These are phyloP conservation scores for Phialocephala sp. DNA, from an alignment of 2,329 filamentous ascomycete species.

Conservation along the genomic window DNA sequence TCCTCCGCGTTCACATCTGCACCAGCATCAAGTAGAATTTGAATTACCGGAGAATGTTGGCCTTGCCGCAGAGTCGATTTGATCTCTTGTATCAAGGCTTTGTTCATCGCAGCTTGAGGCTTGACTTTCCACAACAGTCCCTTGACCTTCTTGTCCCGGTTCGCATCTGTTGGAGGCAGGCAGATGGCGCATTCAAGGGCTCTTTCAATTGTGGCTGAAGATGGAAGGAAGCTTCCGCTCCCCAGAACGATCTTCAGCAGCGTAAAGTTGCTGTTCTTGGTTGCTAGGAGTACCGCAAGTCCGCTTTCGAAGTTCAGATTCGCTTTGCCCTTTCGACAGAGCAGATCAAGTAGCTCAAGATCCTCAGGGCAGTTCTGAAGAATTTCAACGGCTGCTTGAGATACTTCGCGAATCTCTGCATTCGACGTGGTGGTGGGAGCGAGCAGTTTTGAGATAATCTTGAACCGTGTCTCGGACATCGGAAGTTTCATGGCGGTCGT, in stretches of 20 bases:
- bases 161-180: slow-evolving; percentile 20
- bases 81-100: slow-evolving; percentile 58
- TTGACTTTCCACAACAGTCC: slow-evolving; percentile 52
- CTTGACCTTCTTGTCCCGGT: slow-evolving; percentile 50
- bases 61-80: slow-evolving; percentile 50
- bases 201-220: slow-evolving; percentile 18
- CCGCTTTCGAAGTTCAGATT: slow-evolving; percentile 58
- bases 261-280: slow-evolving; percentile 9
- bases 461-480: slow-evolving; percentile 50
- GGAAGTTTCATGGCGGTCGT: slow-evolving; percentile 53
- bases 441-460: slow-evolving; percentile 56
- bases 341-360: slow-evolving; percentile 52
- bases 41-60: slow-evolving; percentile 52
- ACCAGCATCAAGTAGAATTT: slow-evolving; percentile 54
- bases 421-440: slow-evolving; percentile 52
- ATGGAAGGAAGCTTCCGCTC: slow-evolving; percentile 15
- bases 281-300: slow-evolving; percentile 45
- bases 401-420: slow-evolving; percentile 47
- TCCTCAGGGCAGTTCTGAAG: slow-evolving; percentile 55
- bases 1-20: slow-evolving; percentile 61
- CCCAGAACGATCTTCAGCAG: slow-evolving; percentile 24
- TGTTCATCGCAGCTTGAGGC: slow-evolving; percentile 51
- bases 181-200: slow-evolving; percentile 24
- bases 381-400: slow-evolving; percentile 49
- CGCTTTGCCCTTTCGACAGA: slow-evolving; percentile 57